phyloP scores from a whole-genome alignment of 2,329 filamentous ascomycete genomes.

The Nemania bipapillata region DNA sequence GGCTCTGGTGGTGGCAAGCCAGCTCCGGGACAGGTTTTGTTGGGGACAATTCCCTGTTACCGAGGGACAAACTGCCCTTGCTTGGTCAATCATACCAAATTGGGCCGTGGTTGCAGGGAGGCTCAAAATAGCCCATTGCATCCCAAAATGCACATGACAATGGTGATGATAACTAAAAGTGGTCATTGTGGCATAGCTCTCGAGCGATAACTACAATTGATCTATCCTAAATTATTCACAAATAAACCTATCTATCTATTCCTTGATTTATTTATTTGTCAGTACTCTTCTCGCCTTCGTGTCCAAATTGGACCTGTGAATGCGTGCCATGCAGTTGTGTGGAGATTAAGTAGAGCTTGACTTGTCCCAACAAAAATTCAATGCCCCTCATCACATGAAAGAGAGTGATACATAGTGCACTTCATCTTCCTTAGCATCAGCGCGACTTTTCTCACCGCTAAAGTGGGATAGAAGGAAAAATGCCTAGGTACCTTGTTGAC shows the following conservation, averaged over 20 bases:
- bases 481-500: neutral
- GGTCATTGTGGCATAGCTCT: no score
- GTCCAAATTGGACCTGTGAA: neutral
- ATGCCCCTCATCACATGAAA: constrained; percentile 4
- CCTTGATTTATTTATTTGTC: no score
- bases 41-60: constrained; percentile 2
- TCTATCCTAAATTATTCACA: no score
- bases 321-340: constrained; percentile 4
- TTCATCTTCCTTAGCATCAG: constrained; percentile 9
- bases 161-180: no score
- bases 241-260: no score
- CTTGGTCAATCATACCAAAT: neutral
- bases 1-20: no score
- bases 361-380: constrained; percentile 30
- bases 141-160: no score
- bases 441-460: constrained; percentile 21
- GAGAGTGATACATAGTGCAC: neutral
- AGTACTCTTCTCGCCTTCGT: no score
- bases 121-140: no score
- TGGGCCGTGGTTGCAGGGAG: neutral
- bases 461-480: neutral
- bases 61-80: neutral
- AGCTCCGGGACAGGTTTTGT: no score
- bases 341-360: neutral
- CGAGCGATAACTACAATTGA: no score